These are phyloP conservation scores for Perkinsus olseni DNA, from an alignment of 169 alveolate genomes.

Conservation along the genomic window DNA sequence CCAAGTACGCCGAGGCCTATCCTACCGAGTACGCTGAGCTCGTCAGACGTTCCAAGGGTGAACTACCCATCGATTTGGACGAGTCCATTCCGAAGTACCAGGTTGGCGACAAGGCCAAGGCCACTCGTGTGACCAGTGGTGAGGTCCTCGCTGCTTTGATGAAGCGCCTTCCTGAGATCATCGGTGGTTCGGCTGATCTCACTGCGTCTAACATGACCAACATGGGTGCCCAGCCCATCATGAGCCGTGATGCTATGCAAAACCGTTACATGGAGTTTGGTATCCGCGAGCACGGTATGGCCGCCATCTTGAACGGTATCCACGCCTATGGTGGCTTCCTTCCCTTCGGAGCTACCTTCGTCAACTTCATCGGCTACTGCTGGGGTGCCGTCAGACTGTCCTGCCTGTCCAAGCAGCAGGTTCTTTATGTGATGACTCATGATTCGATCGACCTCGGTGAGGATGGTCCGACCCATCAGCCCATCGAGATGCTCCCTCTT, in stretches of 20 bases:
- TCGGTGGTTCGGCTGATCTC: constrained; percentile 63
- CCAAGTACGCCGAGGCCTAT: constrained; percentile 28
- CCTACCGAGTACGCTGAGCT: constrained; percentile 42
- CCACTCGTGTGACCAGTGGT: constrained; percentile 36
- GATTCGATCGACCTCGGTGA: constrained; percentile 64
- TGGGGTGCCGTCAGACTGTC: constrained; percentile 56
- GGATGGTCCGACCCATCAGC: constrained; percentile 72
- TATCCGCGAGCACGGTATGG: constrained; percentile 65
- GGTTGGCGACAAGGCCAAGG: constrained; percentile 19
- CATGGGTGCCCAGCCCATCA: constrained; percentile 23
- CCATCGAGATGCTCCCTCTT: constrained; percentile 52
- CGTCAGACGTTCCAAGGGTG: constrained; percentile 26
- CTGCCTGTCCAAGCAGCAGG: constrained; percentile 46
- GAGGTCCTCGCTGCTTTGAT: constrained; percentile 26
- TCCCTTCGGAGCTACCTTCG: constrained; percentile 58
- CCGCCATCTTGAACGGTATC: constrained; percentile 56
- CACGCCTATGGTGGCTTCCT: constrained; percentile 46
- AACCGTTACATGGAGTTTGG: constrained; percentile 45
- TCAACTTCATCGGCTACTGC: constrained; percentile 52
- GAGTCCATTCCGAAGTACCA: constrained; percentile 30
- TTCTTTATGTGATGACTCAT: constrained; percentile 56
- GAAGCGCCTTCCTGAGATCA: constrained; percentile 42
- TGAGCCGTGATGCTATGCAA: constrained; percentile 14
- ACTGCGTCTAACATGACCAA: constrained; percentile 49
- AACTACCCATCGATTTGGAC: constrained; percentile 29